phyloP scores from a whole-genome alignment of 2,329 filamentous ascomycete species.

The Cladosporium sp. region DNA sequence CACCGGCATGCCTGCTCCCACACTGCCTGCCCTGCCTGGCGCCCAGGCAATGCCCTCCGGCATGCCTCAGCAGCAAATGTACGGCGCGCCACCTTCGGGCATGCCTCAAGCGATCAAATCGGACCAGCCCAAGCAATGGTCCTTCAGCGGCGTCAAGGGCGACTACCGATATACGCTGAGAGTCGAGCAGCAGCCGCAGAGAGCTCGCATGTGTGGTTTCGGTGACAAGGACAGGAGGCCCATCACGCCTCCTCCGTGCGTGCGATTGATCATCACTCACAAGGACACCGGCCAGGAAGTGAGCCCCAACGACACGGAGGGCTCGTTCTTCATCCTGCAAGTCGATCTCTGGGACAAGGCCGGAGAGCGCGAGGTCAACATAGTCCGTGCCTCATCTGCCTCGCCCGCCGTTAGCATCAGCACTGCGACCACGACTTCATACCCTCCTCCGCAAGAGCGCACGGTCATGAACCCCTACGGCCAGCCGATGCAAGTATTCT shows the following conservation, averaged over 20 bases:
- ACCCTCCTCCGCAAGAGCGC: conserved; percentile 48
- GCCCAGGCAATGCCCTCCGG: conserved; percentile 10
- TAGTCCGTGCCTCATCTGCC: conserved; percentile 58
- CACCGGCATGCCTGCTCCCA: conserved; percentile 12
- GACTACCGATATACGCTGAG: conserved; percentile 24
- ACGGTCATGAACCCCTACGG: conserved; percentile 13
- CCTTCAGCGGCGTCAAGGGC: conserved; percentile 13
- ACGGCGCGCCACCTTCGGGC: conserved; percentile 8
- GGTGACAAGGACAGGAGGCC: conserved; percentile 97
- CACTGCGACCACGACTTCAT: conserved; percentile 72
- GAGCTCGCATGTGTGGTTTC: conserved; percentile 97
- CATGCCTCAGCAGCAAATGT: conserved; percentile 10
- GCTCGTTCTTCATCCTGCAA: conserved; percentile 60
- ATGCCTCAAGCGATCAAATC: conserved; percentile 12
- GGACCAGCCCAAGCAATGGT: conserved; percentile 16
- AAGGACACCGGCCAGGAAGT: conserved; percentile 69
- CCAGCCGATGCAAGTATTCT: conserved; percentile 13
- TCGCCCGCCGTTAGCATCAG: conserved; percentile 67
- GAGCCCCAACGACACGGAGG: conserved; percentile 66
- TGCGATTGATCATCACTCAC: conserved; percentile 75
- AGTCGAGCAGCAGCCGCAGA: conserved; percentile 83
- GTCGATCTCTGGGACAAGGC: conserved; percentile 63
- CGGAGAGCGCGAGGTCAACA: conserved; percentile 58
- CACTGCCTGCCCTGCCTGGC: conserved; percentile 4
- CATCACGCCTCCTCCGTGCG: conserved; percentile 91